Base-by-base conservation (phyloP, 805 yeast species). In the Limtongia smithiae region DNA sequence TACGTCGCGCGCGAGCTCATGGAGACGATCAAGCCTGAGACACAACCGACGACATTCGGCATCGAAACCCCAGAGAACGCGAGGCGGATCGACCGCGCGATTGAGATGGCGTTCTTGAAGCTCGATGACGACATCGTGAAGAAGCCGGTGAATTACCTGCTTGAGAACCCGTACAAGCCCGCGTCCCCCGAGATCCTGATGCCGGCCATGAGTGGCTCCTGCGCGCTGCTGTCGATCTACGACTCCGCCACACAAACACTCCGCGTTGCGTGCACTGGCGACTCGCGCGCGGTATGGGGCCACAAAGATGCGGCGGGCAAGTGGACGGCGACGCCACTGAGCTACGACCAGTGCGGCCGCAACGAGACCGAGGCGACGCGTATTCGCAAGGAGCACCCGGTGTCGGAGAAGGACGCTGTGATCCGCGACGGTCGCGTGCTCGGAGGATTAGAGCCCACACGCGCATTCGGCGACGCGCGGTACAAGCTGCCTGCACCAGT, bases 401-500 rank as follows among this genome's bases (percentile, higher is more conserved):
- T 82, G 52, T n/a, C n/a, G n/a, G 97, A 91, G 68, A 84, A 87
- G 30, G 48, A 64, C 32, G 80, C 82, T 43, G 95, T 83, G 37
- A 77, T 91, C 31, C 75, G 85, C 57, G 80, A 86, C 54, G 98
- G 97, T 3, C 79, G 98, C 62, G 85, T 93, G 9, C 74, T 93
- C 58, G 98, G 98, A 0, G 81, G 93, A 9, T 75, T 93, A 55
- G 97, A 93, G 68, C 98, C 98, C 12, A 80, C 96, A 0, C 76
- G 98, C 62, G 95, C 97, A 1, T 93, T 93, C 72, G 98, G 98
- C 41, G 98, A 93, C 67, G 95, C 96, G 51, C 78, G 96, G 54
- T 93, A 88, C 65, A 93, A 93, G 65, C 77, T 95, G 74, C 79
- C 89, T 28, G 72, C 74, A 32, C 80, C 82, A 20, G 76, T 87